Conservation (phyloP, 148 eudicot species). For the Spergularia bocconei region DNA sequence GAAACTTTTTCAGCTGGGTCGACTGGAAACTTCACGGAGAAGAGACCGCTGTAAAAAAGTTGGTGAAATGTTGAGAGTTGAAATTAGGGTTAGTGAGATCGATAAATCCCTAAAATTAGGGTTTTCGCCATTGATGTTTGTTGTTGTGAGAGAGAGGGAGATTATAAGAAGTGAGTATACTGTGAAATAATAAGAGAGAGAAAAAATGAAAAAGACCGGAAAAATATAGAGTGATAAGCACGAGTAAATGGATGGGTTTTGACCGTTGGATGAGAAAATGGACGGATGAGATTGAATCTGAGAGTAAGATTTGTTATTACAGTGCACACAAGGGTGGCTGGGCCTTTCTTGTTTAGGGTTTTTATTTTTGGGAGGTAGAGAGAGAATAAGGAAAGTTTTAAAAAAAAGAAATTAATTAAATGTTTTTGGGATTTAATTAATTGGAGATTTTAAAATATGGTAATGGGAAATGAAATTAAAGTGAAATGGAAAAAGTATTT, state of each 20-base stretch:
- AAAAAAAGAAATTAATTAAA: background rate
- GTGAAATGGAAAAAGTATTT: too few species aligned
- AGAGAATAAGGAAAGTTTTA: background rate
- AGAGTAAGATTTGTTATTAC: constrained; percentile 27
- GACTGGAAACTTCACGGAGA: background rate
- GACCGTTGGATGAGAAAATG: constrained; percentile 35
- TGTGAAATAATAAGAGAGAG: background rate
- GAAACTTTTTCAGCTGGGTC: too few species aligned
- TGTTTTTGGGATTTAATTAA: background rate
- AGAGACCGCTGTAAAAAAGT: background rate
- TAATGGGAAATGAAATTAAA: background rate
- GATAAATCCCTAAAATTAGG: constrained; percentile 21
- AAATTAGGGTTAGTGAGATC: constrained; percentile 12
- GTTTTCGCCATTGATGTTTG: constrained; percentile 27
- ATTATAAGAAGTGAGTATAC: background rate
- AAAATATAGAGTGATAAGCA: constrained; percentile 44
- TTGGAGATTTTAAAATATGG: background rate
- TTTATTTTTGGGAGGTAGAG: constrained; percentile 15
- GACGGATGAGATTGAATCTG: constrained; percentile 34
- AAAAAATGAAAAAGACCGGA: constrained; percentile 3
- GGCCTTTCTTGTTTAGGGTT: constrained; percentile 37
- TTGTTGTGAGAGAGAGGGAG: background rate
- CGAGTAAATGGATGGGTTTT: constrained; percentile 20
- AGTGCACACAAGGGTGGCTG: constrained; percentile 3
- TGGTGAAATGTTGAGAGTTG: background rate